Base-by-base conservation (phyloP, 805 yeast genomes). In the Hanseniaspora hatyaiensis region DNA sequence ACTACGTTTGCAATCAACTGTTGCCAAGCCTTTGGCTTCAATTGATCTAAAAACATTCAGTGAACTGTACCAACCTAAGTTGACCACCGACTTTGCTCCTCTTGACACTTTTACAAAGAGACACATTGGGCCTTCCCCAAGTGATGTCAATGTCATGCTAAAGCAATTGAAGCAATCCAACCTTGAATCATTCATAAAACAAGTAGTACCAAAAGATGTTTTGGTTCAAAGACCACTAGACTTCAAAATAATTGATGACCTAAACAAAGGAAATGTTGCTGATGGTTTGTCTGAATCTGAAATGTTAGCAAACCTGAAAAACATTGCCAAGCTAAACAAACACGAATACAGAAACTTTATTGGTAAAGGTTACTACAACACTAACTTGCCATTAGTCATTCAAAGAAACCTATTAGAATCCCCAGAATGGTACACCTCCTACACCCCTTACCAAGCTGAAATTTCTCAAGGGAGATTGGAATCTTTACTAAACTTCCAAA, bases 351-450 rank as follows among this genome's bases (percentile, higher is more conserved):
- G 76, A 64, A 76, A 88, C 34, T 80, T 79, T 55, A 89, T 92
- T 51, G 98, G 98, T 52, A 83, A 84, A 62, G 98, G 98, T 34
- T 92, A 89, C 65, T 82, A 85, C 56, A 94, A 94, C 51, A 89
- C 97, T 0, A 70, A 75, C 45, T 69, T 85, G 39, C 98, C 98
- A 0, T 82, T 94, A 1, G 96, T 89, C 30, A 83, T 92, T 55
- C 94, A 85, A 68, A 78, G 98, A 62, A 92, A 92, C 59, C 65
- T 92, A 50, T 68, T 92, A 50, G 98, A 92, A 65, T 77, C 81
- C 52, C 98, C 98, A 5, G 95, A 87, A 61, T 92, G 98, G 98
- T 92, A 92, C 70, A 92, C 98, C 18, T 86, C 96, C 1, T 92
- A 92, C 63, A 92, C 98, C 20, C 98, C 98, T 30, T 92, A 92